Conservation (phyloP, 2,329 filamentous ascomycete genomes). For the Phyllosticta citriasiana region DNA sequence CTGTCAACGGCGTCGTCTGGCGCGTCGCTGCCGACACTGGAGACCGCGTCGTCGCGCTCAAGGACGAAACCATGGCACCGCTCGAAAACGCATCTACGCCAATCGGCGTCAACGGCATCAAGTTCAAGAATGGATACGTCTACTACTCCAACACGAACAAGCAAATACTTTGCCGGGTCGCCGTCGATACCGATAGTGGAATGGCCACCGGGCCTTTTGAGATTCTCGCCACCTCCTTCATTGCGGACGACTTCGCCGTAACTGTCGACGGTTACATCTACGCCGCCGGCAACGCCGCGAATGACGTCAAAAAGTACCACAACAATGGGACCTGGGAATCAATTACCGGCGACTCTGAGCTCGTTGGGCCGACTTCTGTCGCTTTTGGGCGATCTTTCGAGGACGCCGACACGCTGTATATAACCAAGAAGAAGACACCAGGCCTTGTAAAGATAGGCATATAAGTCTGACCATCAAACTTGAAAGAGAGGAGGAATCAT, state of each 20-base stretch:
- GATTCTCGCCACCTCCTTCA: not conserved
- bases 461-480: not conserved
- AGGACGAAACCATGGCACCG: slow-evolving; percentile 12
- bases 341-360: slow-evolving; percentile 7
- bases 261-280: not conserved
- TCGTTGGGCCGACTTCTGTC: slow-evolving; percentile 14
- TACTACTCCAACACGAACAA: slow-evolving; percentile 18
- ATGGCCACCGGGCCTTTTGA: not conserved
- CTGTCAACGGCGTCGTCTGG: slow-evolving; percentile 14
- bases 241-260: slow-evolving; percentile 5
- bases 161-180: slow-evolving; percentile 13
- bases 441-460: not conserved
- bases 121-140: slow-evolving; percentile 9
- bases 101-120: slow-evolving; percentile 19
- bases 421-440: slow-evolving; percentile 9
- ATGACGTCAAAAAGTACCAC: slow-evolving; percentile 3
- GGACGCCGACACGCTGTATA: slow-evolving; percentile 16
- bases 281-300: not conserved
- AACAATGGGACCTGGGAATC: slow-evolving; percentile 12
- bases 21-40: slow-evolving; percentile 12
- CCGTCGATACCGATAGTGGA: slow-evolving; percentile 11
- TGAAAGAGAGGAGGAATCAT: not conserved
- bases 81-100: slow-evolving; percentile 4
- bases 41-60: slow-evolving; percentile 10
- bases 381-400: slow-evolving; percentile 13